Percentiles rank a stretch among this genome's conserved stretches.
phyloP scores from a whole-genome alignment of 345 rosid genomes.

The Hevea brasiliensis region DNA sequence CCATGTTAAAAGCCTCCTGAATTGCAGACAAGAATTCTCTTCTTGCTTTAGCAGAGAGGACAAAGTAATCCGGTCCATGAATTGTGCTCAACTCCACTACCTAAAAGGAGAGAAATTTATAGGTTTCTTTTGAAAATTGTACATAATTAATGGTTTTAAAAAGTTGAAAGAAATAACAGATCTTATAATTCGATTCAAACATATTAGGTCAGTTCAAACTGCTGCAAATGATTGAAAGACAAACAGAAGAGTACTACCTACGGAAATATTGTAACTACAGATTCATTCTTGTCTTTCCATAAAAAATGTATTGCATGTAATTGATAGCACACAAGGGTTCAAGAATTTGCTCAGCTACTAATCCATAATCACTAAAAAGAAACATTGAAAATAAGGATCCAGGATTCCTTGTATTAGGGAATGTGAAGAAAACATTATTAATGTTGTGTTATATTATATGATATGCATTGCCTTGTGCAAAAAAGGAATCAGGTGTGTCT shows the following conservation, averaged over 20 bases:
- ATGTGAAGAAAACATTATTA: too few relatives aligned
- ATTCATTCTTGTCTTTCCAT: neutral
- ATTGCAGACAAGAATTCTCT: conserved; percentile 64
- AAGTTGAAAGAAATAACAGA: neutral
- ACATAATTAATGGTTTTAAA: neutral
- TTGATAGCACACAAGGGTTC: neutral
- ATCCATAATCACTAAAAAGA: neutral
- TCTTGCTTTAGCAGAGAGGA: conserved; percentile 58
- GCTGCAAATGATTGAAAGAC: neutral
- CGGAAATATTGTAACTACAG: neutral
- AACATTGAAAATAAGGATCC: neutral
- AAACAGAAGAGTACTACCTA: neutral
- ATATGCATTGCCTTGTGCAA: neutral
- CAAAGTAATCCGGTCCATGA: conserved; percentile 66
- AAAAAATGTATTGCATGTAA: neutral
- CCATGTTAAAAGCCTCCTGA: conserved; percentile 72
- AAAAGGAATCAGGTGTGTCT: neutral
- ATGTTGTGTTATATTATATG: neutral
- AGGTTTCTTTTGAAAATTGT: conserved; percentile 1
- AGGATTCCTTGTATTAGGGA: neutral
- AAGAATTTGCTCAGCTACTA: neutral
- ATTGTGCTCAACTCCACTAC: conserved; percentile 66
- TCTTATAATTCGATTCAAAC: neutral
- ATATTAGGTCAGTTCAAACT: neutral
- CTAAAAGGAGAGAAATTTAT: conserved; percentile 38